Evolutionary conservation across 495 filamentous ascomycete species (phyloP), one percentile per base, ranked within the genome.

Genomic region (Talaromyces adpressus): DNA sequence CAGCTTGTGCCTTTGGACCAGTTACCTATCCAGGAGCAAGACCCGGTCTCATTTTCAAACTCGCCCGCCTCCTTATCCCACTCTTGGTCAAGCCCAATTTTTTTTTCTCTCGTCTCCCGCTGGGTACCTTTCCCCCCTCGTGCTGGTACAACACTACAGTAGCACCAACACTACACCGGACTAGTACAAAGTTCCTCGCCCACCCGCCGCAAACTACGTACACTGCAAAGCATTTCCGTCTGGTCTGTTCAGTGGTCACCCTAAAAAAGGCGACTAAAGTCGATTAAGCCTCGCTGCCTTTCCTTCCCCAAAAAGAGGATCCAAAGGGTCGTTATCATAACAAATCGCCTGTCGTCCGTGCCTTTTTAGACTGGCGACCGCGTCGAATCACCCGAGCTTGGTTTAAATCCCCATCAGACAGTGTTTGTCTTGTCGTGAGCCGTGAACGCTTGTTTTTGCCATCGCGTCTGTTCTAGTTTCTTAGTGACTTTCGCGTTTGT

Each of bases 201-300:
- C 68, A 67, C 69, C 70, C 68, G 70, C 74, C 72, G 73, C 56
- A 58, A 29, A 56, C 22, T 56, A 49, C 45, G 45, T 56, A 56
- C 76, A 74, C 79, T 80, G 78, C 80, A 76, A 77, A 77, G 72
- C 79, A 78, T 78, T 71, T 66, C 58, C 58, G 58, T 72, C 71
- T 68, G 71, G 67, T 56, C 45, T 18, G n/a, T 49, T 49, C 45
- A 49, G 45, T 49, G 45, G 45, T 68, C 63, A 70, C 69, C 72
- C 72, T 75, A 56, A 77, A 77, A 69, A 59, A 71, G 72, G 71
- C 71, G 73, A 75, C 75, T 79, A 78, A 78, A 68, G 68, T 61
- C 70, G 67, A 78, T 78, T 79, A 79, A 80, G 75, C 75, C 78
- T 77, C 69, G 41, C 73, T 70, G 72, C 72, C 7, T 49, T 49